Evolutionary conservation across 2,329 filamentous ascomycete species (phyloP).

Genomic region (Hypoxylon sp.): DNA sequence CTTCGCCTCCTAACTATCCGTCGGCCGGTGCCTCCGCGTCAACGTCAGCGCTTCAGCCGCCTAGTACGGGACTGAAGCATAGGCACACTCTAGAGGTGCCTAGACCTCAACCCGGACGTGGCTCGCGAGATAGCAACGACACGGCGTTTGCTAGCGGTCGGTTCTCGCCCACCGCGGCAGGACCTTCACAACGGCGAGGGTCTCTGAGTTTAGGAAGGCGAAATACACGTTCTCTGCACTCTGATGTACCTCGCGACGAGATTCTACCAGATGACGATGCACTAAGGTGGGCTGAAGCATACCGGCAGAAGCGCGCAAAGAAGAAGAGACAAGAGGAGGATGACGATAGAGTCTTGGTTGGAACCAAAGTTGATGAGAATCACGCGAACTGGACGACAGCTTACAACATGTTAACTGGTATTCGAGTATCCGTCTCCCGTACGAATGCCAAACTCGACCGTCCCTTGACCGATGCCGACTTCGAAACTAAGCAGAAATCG

Average conservation of each 20-base stretch:
- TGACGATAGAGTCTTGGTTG: conserved; percentile 93
- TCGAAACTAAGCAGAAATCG: conserved; percentile 94
- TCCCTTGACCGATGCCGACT: conserved; percentile 89
- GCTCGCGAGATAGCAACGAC: conserved; percentile 79
- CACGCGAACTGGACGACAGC: conserved; percentile 98
- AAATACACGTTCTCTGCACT: conserved; percentile 86
- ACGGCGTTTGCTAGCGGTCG: conserved; percentile 78
- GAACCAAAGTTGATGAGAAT: conserved; percentile 96
- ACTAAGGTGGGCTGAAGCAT: conserved; percentile 90
- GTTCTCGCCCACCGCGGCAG: conserved; percentile 76
- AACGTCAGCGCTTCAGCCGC: conserved; percentile 63
- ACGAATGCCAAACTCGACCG: conserved; percentile 98
- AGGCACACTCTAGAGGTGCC: conserved; percentile 92
- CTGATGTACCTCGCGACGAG: conserved; percentile 86
- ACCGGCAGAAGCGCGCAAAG: conserved; percentile 90
- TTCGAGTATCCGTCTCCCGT: conserved; percentile 94
- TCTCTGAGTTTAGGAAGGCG: conserved; percentile 87
- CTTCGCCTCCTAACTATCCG: conserved; percentile 71
- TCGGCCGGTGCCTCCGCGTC: conserved; percentile 57
- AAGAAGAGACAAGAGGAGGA: conserved; percentile 89
- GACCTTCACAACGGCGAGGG: conserved; percentile 74
- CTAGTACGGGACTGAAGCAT: conserved; percentile 75
- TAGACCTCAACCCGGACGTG: conserved; percentile 72
- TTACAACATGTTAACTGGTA: conserved; percentile 99
- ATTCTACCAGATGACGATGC: conserved; percentile 90